Base-by-base conservation (phyloP, 495 filamentous ascomycete species). In the Jackrogersella minutella region DNA sequence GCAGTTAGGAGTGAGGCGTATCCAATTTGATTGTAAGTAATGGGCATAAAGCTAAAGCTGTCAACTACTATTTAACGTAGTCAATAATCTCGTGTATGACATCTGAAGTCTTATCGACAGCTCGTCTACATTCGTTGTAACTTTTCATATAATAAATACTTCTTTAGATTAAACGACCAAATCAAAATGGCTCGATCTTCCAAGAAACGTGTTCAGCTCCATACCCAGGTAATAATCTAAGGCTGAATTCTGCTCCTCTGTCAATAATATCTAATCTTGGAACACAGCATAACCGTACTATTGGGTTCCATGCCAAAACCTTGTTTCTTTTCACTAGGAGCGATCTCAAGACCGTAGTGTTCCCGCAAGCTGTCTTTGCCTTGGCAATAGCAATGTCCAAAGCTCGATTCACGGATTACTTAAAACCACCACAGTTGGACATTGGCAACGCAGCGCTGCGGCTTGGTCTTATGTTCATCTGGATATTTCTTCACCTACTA, bases 401-500 rank as follows among this genome's bases (percentile, higher is more conserved):
- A 13, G 21, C 44, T 9, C 14, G 39, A 43, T 10, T 3, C 6
- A 9, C 17, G 3, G 17, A 10, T 2, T 13, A 36, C 8, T 3
- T 17, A 3, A 21, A n/a, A n/a, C n/a, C 39, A 17, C 6, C 11
- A 21, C 6, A 43, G 7, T 43, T 10, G 39, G 11, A 11, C 39
- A 9, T 43, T 2, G 14, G 14, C 33, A 21, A 9, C 2, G 17
- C 17, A 43, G 3, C 8, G 11, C 2, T 43, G 1, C 54, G 54
- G 3, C 1, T 43, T 1, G 9, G 8, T 5, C 14, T 13, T 11
- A 58, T 58, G 54, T 2, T 73, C 1, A 43, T 70, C 8, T 81
- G 75, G 75, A 50, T 68, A 9, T 76, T 74, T 69, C 22, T 77
- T 0, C 74, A 77, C 28, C 60, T 81, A 8, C 43, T 80, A 0